Base-by-base conservation (phyloP, 768 basidiomycete species). In the Russula lepida region DNA sequence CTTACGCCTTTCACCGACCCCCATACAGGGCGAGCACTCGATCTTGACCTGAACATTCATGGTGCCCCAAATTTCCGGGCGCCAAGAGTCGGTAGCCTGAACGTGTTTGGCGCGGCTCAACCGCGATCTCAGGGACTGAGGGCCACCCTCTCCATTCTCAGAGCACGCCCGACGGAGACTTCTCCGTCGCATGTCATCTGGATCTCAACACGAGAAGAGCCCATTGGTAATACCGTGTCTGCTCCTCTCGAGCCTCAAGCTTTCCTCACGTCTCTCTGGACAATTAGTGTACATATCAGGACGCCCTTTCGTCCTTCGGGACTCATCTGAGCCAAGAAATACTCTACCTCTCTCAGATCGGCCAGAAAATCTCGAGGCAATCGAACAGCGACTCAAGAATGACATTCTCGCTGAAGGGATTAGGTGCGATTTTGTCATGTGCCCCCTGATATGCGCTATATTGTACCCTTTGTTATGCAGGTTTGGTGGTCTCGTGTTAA, bases 151-250 rank as follows among this genome's bases (percentile, higher is more conserved):
- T 92, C 92, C 23, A 79, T 93, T 12, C 81, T 99, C 6, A 78
- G 86, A 37, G 89, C 88, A 65, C 76, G 86, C 30, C 89, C 89
- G 9, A 82, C 79, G 56, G 80, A 78, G 33, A 68, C 74, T 3
- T 78, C 84, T 63, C 81, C 85, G 12, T 83, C 86, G 2, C 87
- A 84, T 67, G 90, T 91, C 3, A 86, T 95, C 30, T 99, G 94
- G 93, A 92, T 98, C 73, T 97, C 89, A 30, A 97, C 95, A 13
- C 81, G 97, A 66, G 97, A 99, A 73, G 97, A 98, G 70, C 94
- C 95, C 4, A 84, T 95, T 55, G 84, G 93, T 92, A 72, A 72
- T 63, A 85, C 11, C 32, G 5, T 7, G 23, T 30, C 30, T 9
- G 17, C 47, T 60, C 41, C 25, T 55, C 46, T 32, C 15, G 7